A percentile compares a stretch with the other conserved stretches of the same genome.
These are phyloP conservation scores for Solanum lycopersicoides DNA, from an alignment of 257 asterid genomes.

Conservation along the genomic window DNA sequence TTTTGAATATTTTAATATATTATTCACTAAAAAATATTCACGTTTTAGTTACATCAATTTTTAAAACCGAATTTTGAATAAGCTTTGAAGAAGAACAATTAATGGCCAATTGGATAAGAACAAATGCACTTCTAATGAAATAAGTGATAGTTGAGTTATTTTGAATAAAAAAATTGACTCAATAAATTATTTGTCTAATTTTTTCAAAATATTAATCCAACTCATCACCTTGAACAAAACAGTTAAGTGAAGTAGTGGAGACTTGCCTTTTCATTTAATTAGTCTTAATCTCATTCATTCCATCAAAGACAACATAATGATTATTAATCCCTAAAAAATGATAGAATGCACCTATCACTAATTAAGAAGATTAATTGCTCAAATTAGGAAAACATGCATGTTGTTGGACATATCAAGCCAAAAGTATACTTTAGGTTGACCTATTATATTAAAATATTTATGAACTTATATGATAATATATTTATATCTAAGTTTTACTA, in stretches of 20 bases:
- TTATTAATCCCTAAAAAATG: background rate
- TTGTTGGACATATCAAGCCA: background rate
- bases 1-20: too few relatives aligned
- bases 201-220: background rate
- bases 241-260: background rate
- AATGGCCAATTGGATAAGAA: too few relatives aligned
- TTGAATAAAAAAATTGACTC: background rate
- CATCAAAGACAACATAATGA: background rate
- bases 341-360: background rate
- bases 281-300: background rate
- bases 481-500: background rate
- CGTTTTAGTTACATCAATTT: too few relatives aligned
- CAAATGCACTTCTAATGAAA: too few relatives aligned
- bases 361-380: background rate
- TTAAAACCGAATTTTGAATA: too few relatives aligned
- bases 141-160: too few relatives aligned
- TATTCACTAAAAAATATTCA: too few relatives aligned
- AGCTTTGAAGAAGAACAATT: too few relatives aligned
- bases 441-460: background rate
- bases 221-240: background rate
- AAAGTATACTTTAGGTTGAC: background rate
- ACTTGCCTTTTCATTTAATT: background rate
- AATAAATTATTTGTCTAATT: too few relatives aligned
- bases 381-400: background rate
- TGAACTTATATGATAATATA: background rate